These are phyloP conservation scores for Striga hermonthica DNA, from an alignment of 305 asterid species.

Conservation along the genomic window DNA sequence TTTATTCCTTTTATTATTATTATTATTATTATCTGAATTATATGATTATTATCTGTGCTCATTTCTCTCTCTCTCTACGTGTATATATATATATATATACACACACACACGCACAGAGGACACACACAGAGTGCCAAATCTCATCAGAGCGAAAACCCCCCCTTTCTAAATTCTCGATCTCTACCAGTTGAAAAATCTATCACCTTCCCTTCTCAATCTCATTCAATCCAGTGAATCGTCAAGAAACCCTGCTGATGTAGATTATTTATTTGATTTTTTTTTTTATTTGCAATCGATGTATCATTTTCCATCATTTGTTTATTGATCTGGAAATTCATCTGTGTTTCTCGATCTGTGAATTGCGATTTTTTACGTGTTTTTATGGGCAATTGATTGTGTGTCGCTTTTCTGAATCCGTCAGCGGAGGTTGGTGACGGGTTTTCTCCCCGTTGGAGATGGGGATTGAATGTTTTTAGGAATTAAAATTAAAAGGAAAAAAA, in stretches of 20 bases:
- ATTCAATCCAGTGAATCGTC: constrained; percentile 28
- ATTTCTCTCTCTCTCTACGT: constrained; percentile 21
- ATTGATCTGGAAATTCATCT: constrained; percentile 40
- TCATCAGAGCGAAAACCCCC: constrained; percentile 53
- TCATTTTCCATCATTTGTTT: constrained; percentile 34
- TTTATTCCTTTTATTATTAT: constrained; percentile 13
- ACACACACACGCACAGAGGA: constrained; percentile 15
- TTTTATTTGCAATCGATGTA: constrained; percentile 21
- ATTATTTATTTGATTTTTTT: constrained; percentile 16
- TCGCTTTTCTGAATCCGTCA: constrained; percentile 34
- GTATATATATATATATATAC: too few relatives aligned
- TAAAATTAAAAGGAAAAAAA: constrained; percentile 34
- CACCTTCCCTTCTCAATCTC: constrained; percentile 44
- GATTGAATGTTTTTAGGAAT: constrained; percentile 37
- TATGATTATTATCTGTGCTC: constrained; percentile 22
- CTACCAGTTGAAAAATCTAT: constrained; percentile 34
- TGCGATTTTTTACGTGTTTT: constrained; percentile 20
- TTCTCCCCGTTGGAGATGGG: constrained; percentile 32
- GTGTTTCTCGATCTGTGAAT: constrained; percentile 41
- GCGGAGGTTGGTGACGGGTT: constrained; percentile 30
- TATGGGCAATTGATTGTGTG: constrained; percentile 31
- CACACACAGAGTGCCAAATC: constrained; percentile 50
- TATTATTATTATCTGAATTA: neutral
- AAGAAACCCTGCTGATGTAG: constrained; percentile 20
- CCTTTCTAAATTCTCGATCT: constrained; percentile 52